A percentile compares a stretch with the other conserved stretches of the same genome.
Conservation (phyloP, 2,329 filamentous ascomycete genomes). For the Cadophora luteo-olivacea region DNA sequence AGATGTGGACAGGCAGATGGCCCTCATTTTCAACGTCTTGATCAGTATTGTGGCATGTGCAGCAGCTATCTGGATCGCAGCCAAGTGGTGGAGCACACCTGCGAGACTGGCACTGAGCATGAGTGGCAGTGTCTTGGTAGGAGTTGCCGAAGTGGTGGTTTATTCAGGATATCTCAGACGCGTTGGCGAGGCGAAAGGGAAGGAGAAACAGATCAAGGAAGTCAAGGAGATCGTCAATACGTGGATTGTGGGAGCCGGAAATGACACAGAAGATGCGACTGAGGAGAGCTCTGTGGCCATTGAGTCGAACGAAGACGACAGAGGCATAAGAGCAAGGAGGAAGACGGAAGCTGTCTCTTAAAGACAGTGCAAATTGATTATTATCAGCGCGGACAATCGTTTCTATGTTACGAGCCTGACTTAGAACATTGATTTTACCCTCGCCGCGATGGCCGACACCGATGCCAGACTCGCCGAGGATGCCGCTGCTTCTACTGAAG, state of each 20-base stretch:
- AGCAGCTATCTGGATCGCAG: conserved; percentile 78
- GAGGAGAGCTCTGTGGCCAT: conserved; percentile 5
- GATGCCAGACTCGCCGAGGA: background rate
- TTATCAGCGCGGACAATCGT: too few species aligned
- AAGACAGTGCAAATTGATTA: background rate
- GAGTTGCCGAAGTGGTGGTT: conserved; percentile 77
- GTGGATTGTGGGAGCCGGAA: conserved; percentile 65
- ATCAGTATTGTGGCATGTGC: conserved; percentile 83
- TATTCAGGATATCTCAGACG: conserved; percentile 79
- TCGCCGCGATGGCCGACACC: background rate
- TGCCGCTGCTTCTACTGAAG: background rate
- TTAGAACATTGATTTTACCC: background rate
- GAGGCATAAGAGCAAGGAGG: background rate
- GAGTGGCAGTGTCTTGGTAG: conserved; percentile 72
- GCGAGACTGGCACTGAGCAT: conserved; percentile 74
- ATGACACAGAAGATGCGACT: conserved; percentile 38
- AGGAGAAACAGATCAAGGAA: conserved; percentile 66
- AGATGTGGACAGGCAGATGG: conserved; percentile 81
- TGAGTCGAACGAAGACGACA: conserved; percentile 18
- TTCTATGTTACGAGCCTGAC: too few species aligned
- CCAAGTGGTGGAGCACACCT: conserved; percentile 77
- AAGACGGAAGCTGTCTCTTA: conserved; percentile 6
- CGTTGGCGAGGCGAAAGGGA: conserved; percentile 70
- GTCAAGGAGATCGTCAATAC: conserved; percentile 73
- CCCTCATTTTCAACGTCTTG: conserved; percentile 88